These are phyloP conservation scores for Eucalyptus albens DNA, from an alignment of 345 rosid species.

Conservation along the genomic window DNA sequence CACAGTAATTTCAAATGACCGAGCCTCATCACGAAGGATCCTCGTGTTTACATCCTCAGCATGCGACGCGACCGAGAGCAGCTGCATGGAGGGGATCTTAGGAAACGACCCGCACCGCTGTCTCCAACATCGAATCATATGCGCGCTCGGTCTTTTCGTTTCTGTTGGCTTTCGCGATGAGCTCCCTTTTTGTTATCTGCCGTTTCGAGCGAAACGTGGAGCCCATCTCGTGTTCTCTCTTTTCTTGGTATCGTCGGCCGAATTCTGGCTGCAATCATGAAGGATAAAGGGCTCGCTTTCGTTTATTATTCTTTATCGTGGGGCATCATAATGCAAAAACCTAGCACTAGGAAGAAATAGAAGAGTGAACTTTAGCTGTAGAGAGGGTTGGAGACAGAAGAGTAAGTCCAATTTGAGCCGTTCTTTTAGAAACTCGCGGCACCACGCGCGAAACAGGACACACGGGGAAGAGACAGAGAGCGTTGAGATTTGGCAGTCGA, in stretches of 20 bases:
- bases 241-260: background rate
- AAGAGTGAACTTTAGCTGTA: background rate
- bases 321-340: background rate
- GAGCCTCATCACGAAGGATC: background rate
- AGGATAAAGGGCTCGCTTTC: background rate
- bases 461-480: background rate
- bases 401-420: background rate
- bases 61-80: background rate
- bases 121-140: background rate
- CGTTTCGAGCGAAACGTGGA: background rate
- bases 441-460: background rate
- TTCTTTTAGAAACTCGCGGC: background rate
- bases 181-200: background rate
- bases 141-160: background rate
- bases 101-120: background rate
- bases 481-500: background rate
- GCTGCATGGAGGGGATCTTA: background rate
- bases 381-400: background rate
- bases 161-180: background rate
- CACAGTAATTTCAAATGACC: background rate
- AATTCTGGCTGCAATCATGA: background rate
- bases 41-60: background rate
- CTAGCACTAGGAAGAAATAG: background rate
- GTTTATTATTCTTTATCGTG: background rate
- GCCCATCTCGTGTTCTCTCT: background rate